Conservation (phyloP, 352 stramenopile genomes). For the Sclerospora graminicola region DNA sequence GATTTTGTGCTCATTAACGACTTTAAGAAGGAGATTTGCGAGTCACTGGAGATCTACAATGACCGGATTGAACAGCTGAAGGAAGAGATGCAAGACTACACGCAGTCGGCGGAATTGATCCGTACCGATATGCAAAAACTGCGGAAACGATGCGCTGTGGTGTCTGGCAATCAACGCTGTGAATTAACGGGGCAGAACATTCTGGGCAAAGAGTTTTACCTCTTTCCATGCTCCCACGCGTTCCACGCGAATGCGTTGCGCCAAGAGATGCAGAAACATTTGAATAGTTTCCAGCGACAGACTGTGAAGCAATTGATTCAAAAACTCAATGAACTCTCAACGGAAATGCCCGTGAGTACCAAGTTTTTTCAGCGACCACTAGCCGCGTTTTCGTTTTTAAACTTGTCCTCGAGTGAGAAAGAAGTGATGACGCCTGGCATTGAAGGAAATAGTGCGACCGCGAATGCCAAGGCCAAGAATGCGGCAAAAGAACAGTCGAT, state of each 20-base stretch:
- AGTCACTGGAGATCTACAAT: conserved; percentile 87
- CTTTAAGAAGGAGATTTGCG: conserved; percentile 93
- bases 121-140: conserved; percentile 84
- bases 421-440: conserved; percentile 44
- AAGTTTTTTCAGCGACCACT: conserved; percentile 75
- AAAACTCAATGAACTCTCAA: conserved; percentile 80
- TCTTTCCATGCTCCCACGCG: conserved; percentile 91
- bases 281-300: conserved; percentile 84
- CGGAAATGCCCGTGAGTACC: conserved; percentile 50
- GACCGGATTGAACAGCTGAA: conserved; percentile 88
- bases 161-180: conserved; percentile 84
- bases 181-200: conserved; percentile 86
- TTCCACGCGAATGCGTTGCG: conserved; percentile 88
- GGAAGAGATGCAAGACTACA: conserved; percentile 91
- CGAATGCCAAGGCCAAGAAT: conserved; percentile 45
- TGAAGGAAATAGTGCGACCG: conserved; percentile 25
- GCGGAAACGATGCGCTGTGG: conserved; percentile 75
- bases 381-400: conserved; percentile 46
- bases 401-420: conserved; percentile 62
- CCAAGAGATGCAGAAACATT: conserved; percentile 83
- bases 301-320: conserved; percentile 86
- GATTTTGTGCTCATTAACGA: conserved; percentile 93
- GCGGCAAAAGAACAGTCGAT: conserved; percentile 67
- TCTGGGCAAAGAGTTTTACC: conserved; percentile 88
- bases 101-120: conserved; percentile 83